phyloP scores from a whole-genome alignment of 306 rosid genomes.

The Vigna unguiculata region DNA sequence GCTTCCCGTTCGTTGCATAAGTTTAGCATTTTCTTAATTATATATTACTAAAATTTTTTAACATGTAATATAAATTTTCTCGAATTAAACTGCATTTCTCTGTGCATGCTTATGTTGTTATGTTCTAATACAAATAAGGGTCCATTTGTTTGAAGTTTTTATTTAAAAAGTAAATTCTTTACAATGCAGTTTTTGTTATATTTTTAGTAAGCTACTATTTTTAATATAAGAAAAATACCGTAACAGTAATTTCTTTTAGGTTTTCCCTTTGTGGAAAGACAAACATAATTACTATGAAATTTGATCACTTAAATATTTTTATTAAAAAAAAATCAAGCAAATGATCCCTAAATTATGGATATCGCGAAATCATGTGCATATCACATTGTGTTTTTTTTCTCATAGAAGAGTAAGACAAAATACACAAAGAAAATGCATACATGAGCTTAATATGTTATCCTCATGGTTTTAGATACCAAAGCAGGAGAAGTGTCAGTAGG shows the following conservation, averaged over 20 bases:
- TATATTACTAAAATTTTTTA: not conserved
- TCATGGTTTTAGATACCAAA: slow-evolving; percentile 54
- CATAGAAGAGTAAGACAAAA: not conserved
- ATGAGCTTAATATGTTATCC: slow-evolving; percentile 19
- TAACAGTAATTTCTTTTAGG: not conserved
- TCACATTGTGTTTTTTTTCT: not conserved
- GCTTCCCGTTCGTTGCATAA: not conserved
- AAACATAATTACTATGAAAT: not conserved
- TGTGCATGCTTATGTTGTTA: not conserved
- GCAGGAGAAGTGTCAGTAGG: slow-evolving; percentile 77
- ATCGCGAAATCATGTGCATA: not conserved
- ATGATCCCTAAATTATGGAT: not conserved
- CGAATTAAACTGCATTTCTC: slow-evolving; percentile 17
- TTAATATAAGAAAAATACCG: not conserved
- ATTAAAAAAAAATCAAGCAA: not conserved
- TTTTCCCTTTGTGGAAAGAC: not conserved
- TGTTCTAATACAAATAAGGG: slow-evolving; percentile 3
- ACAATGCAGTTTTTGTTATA: too few species aligned
- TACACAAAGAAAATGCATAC: not conserved
- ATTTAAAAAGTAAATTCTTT: not conserved
- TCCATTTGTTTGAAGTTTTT: not conserved
- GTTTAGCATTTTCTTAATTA: slow-evolving; percentile 16
- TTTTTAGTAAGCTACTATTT: not conserved
- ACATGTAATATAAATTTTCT: not conserved
- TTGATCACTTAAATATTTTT: not conserved